phyloP scores from a whole-genome alignment of 1,284 basidiomycete genomes.

The Ceratorhiza oryzae-sativae region DNA sequence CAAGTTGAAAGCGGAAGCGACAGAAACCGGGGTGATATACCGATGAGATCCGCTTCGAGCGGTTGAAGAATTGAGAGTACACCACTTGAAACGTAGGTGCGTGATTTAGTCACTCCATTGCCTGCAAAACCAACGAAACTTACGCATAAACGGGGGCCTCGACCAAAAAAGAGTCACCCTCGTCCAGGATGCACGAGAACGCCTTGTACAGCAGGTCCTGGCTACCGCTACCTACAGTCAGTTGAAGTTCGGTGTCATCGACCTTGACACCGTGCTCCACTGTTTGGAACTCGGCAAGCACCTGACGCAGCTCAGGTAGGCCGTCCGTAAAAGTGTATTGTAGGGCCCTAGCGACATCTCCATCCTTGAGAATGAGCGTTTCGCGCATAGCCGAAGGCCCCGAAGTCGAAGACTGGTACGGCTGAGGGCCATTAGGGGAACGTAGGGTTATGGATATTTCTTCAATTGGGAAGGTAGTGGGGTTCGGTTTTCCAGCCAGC shows the following conservation, averaged over 20 bases:
- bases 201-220: slow-evolving; percentile 89
- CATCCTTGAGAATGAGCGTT: slow-evolving; percentile 62
- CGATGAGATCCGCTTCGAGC: slow-evolving; percentile 68
- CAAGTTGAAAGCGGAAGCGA: neutral
- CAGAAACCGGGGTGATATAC: slow-evolving; percentile 51
- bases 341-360: slow-evolving; percentile 66
- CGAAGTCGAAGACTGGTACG: slow-evolving; percentile 45
- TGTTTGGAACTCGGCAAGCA: slow-evolving; percentile 74
- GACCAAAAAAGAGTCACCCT: slow-evolving; percentile 82
- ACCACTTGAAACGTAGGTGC: slow-evolving; percentile 55
- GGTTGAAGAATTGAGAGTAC: slow-evolving; percentile 68
- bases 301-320: slow-evolving; percentile 62
- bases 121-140: slow-evolving; percentile 47
- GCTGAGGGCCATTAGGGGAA: slow-evolving; percentile 53
- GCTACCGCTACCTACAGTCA: slow-evolving; percentile 82
- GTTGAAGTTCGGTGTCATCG: slow-evolving; percentile 69
- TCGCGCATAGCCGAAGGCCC: slow-evolving; percentile 46
- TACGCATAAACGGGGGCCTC: slow-evolving; percentile 89
- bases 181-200: slow-evolving; percentile 69
- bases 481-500: slow-evolving; percentile 88
- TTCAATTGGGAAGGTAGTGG: slow-evolving; percentile 88
- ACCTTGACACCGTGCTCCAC: slow-evolving; percentile 64
- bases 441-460: slow-evolving; percentile 68
- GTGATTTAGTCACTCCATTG: neutral
- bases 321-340: slow-evolving; percentile 85